Evolutionary conservation across 2,329 filamentous ascomycete species (phyloP), one percentile per base, ranked within the genome.

Genomic region (Gremmenia infestans): DNA sequence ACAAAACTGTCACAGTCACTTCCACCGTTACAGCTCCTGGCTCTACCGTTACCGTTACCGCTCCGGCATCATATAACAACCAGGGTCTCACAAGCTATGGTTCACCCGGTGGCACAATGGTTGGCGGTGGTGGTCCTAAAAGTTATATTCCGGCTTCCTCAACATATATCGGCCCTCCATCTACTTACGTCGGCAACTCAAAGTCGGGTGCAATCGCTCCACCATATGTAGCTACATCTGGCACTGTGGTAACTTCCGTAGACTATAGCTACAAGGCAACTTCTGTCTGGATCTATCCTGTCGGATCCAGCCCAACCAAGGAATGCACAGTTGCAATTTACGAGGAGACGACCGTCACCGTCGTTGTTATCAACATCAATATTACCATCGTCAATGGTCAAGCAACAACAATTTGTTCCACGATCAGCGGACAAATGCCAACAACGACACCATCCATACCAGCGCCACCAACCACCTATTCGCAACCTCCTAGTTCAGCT

Each of bases 311-410:
- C 14, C 45, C 48, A 15, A 53, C 17, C 32, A 53, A 58, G n/a
- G 50, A 62, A n/a, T 58, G 55, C 47, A 63, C 57, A 7, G 56
- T 61, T 14, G 51, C 55, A 4, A 52, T 57, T 37, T 64, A 61
- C 37, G 53, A 60, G 14, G 35, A 59, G 14, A 54, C 49, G 17
- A 48, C 48, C 14, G 43, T 62, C 2, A 51, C 55, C 23, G 53
- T 63, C 8, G 56, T 55, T 19, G 39, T 59, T 14, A 42, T 46
- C 23, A 55, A 57, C 49, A 55, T 61, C 32, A 39, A 47, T n/a
- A 35, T 59, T n/a, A 54, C 48, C 6, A 43, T 59, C 25, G 56
- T 25, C 11, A 25, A 8, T 45, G 42, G 15, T 22, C 39, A 42
- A 22, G 53, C 48, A 22, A 51, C 48, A 25, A 62, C 52, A 12